These are phyloP conservation scores for Aphanocladium album DNA, from an alignment of 2,329 filamentous ascomycete genomes.

Conservation along the genomic window DNA sequence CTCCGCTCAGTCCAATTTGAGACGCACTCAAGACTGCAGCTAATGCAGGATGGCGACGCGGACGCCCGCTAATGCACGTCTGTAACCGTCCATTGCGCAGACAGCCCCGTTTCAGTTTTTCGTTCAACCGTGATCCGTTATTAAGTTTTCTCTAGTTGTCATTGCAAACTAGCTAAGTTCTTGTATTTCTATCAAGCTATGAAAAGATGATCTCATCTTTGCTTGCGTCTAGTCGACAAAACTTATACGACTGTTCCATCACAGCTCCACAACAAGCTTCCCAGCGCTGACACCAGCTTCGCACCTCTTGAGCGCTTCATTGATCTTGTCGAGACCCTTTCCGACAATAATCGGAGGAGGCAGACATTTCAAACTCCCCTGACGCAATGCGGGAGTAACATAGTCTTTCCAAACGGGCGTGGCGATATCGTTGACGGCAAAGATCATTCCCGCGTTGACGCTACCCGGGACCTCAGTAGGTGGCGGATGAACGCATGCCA, in stretches of 20 bases:
- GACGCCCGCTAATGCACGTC: no score
- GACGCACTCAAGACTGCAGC: no score
- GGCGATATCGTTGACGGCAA: constrained; percentile 24
- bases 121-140: no score
- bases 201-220: no score
- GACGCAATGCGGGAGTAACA: constrained; percentile 20
- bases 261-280: constrained; percentile 23
- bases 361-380: constrained; percentile 19
- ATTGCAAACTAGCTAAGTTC: no score
- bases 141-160: no score
- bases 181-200: no score
- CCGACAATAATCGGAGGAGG: constrained; percentile 21
- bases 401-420: constrained; percentile 21
- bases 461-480: constrained; percentile 24
- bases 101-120: no score
- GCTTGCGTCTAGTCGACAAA: no score
- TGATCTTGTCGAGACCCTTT: constrained; percentile 20
- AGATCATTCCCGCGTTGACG: constrained; percentile 29
- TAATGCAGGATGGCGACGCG: no score
- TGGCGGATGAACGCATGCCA: constrained; percentile 31
- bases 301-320: constrained; percentile 19
- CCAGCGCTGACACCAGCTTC: constrained; percentile 22
- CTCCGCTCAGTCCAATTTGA: no score
- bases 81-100: no score
- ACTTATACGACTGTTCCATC: not conserved